phyloP scores from a whole-genome alignment of 1,139 yeast species.

The Spathaspora sp. region DNA sequence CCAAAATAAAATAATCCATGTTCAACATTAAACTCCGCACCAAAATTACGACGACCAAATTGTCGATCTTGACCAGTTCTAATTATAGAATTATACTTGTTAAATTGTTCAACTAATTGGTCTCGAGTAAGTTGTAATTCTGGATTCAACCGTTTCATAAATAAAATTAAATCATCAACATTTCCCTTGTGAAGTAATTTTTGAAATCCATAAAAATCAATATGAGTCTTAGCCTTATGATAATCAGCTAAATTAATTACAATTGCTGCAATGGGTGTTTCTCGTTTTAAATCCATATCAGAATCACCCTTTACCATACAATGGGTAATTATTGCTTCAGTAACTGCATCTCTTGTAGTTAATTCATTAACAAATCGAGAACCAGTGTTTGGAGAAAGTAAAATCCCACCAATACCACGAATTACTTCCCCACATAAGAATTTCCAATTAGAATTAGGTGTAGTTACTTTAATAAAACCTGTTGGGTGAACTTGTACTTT shows the following conservation, averaged over 20 bases:
- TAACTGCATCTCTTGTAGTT: constrained; percentile 32
- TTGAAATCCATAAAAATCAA: constrained; percentile 30
- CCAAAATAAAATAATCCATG: constrained; percentile 27
- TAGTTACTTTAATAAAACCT: constrained; percentile 29
- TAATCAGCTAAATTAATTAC: constrained; percentile 28
- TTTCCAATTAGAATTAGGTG: constrained; percentile 24
- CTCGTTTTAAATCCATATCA: constrained; percentile 9
- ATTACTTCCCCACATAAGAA: constrained; percentile 39
- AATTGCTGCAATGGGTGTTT: constrained; percentile 23
- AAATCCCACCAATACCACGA: constrained; percentile 40
- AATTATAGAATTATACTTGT: constrained; percentile 14
- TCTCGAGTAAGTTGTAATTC: constrained; percentile 10
- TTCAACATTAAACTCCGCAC: constrained; percentile 14
- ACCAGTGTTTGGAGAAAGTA: constrained; percentile 31
- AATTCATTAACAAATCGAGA: constrained; percentile 36
- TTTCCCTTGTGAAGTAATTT: constrained; percentile 28
- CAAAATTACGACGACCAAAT: constrained; percentile 25
- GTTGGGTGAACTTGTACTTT: constrained; percentile 42
- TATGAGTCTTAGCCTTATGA: constrained; percentile 26
- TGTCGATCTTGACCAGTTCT: constrained; percentile 15
- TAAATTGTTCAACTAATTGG: constrained; percentile 14
- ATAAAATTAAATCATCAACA: constrained; percentile 18
- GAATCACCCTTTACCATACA: constrained; percentile 19
- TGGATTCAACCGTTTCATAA: constrained; percentile 18
- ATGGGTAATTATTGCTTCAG: constrained; percentile 23